A percentile compares a stretch with the other conserved stretches of the same genome.
These are phyloP conservation scores for Globisporangium cylindrosporum DNA, from an alignment of 352 stramenopile genomes.

Conservation along the genomic window DNA sequence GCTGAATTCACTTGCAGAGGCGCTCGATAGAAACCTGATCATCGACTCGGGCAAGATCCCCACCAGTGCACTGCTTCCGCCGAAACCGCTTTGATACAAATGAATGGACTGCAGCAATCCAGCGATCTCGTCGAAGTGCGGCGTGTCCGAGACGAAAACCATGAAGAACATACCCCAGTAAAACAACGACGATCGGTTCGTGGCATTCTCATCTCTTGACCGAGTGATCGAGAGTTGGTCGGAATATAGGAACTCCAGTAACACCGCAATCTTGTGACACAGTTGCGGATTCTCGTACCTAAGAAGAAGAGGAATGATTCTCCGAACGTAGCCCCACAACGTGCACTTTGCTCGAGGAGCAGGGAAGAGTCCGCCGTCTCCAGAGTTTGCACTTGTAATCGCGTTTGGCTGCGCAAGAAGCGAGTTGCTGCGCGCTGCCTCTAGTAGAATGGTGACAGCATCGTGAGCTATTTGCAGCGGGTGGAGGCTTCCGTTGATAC, in stretches of 20 bases:
- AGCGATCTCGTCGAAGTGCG: constrained; percentile 57
- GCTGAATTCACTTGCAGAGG: constrained; percentile 79
- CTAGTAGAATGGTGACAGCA: constrained; percentile 58
- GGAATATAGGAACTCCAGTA: constrained; percentile 69
- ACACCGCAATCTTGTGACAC: constrained; percentile 44
- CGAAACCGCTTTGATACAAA: constrained; percentile 45
- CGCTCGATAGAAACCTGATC: constrained; percentile 85
- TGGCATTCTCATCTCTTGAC: constrained; percentile 29
- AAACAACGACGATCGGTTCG: constrained; percentile 43
- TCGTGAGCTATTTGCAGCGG: constrained; percentile 66
- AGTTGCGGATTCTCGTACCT: constrained; percentile 46
- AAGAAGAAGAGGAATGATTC: constrained; percentile 55
- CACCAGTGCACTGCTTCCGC: constrained; percentile 64
- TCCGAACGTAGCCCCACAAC: constrained; percentile 43
- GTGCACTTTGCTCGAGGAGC: constrained; percentile 44
- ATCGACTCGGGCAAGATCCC: constrained; percentile 90
- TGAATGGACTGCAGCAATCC: constrained; percentile 71
- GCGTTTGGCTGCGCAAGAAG: constrained; percentile 25
- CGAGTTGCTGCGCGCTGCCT: constrained; percentile 60
- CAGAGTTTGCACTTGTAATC: constrained; percentile 9
- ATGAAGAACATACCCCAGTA: constrained; percentile 77
- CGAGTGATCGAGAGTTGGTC: constrained; percentile 24
- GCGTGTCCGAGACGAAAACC: constrained; percentile 47
- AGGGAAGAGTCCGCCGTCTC: constrained; percentile 48
- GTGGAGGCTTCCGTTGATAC: constrained; percentile 43